phyloP scores from a whole-genome alignment of 2,329 filamentous ascomycete genomes.

The Apiospora marii region DNA sequence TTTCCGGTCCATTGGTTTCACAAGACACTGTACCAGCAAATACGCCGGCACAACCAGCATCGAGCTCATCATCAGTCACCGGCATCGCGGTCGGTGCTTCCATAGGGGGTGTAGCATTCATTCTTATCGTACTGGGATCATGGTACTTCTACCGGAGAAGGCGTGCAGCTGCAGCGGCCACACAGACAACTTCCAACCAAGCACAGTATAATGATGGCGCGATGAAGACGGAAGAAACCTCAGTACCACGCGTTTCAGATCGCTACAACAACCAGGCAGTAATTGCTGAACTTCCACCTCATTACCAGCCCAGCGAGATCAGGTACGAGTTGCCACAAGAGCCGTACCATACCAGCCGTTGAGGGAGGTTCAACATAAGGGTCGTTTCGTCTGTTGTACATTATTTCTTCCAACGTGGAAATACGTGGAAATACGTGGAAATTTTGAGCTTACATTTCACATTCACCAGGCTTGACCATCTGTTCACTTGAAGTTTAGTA shows the following conservation, averaged over 20 bases:
- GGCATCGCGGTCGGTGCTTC: not conserved
- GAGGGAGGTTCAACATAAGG: not conserved
- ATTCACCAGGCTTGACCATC: too few species aligned
- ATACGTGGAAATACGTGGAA: too few species aligned
- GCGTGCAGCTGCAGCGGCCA: not conserved
- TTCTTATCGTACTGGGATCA: not conserved
- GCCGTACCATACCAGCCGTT: not conserved
- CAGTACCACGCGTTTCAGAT: not conserved
- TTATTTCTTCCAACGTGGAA: too few species aligned
- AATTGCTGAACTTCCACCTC: not conserved
- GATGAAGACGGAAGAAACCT: not conserved
- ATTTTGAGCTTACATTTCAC: too few species aligned
- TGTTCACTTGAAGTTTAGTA: too few species aligned
- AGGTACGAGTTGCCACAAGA: not conserved
- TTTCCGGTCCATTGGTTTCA: too few species aligned
- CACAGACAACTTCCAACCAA: not conserved
- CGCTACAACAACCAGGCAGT: not conserved
- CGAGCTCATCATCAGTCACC: not conserved
- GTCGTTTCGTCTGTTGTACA: too few species aligned
- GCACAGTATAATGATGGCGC: not conserved
- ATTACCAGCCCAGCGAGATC: not conserved
- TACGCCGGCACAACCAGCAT: not conserved
- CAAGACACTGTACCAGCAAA: not conserved
- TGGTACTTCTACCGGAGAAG: not conserved
- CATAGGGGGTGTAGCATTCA: not conserved